phyloP scores from a whole-genome alignment of 352 stramenopile genomes.

The Globisporangium cystogenes region DNA sequence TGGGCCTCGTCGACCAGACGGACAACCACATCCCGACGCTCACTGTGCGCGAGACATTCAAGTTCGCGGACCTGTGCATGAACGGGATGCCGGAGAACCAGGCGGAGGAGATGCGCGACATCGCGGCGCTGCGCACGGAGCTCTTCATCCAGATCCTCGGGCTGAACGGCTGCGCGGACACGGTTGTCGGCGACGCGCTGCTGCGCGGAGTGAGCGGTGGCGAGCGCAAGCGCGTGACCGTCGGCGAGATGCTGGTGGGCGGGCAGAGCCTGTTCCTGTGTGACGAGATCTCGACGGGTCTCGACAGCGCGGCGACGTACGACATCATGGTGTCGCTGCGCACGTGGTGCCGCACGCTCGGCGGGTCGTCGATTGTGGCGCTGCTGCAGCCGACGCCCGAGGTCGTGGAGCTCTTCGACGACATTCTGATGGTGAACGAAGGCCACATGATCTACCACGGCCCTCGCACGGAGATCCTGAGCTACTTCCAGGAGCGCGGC shows the following conservation, averaged over 20 bases:
- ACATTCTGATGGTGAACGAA: constrained; percentile 92
- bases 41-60: constrained; percentile 90
- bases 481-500: constrained; percentile 83
- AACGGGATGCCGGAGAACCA: constrained; percentile 39
- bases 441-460: constrained; percentile 93
- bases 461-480: constrained; percentile 49
- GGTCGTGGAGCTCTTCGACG: constrained; percentile 93
- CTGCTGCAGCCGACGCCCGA: constrained; percentile 81
- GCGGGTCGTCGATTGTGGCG: constrained; percentile 27
- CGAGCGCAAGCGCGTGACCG: constrained; percentile 80
- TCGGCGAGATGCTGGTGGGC: constrained; percentile 28
- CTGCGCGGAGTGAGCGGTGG: constrained; percentile 89
- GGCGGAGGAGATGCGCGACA: constrained; percentile 65
- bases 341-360: constrained; percentile 21
- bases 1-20: constrained; percentile 44
- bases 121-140: constrained; percentile 51
- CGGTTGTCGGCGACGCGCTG: constrained; percentile 87
- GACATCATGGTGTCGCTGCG: constrained; percentile 83
- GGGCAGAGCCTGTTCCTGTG: constrained; percentile 64
- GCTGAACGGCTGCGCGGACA: constrained; percentile 85
- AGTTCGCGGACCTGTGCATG: constrained; percentile 90
- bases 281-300: constrained; percentile 64
- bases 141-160: constrained; percentile 78
- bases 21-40: constrained; percentile 18
- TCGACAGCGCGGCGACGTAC: constrained; percentile 79